A percentile compares a stretch with the other conserved stretches of the same genome.
These are phyloP conservation scores for Penicillium atrosanguineum DNA, from an alignment of 495 filamentous ascomycete species.

Conservation along the genomic window DNA sequence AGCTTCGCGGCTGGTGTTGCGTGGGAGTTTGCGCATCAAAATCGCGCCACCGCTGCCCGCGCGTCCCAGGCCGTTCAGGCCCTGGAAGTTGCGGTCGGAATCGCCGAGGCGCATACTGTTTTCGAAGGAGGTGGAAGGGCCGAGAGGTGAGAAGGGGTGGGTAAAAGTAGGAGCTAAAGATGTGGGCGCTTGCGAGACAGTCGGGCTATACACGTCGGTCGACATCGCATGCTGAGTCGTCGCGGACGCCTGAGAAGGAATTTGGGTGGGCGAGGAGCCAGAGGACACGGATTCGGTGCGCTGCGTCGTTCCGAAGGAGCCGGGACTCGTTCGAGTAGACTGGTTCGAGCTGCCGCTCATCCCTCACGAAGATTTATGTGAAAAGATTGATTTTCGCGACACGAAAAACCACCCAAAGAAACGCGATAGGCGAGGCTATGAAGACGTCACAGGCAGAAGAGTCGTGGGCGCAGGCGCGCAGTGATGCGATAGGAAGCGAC, in stretches of 20 bases:
- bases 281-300: conserved; percentile 48
- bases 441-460: conserved; percentile 17
- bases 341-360: conserved; percentile 51
- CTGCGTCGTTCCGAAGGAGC: conserved; percentile 46
- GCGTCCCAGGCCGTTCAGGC: conserved; percentile 46
- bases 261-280: conserved; percentile 45
- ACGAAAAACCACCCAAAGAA: conserved; percentile 5
- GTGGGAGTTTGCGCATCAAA: conserved; percentile 73
- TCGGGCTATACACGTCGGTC: conserved; percentile 48
- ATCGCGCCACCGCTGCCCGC: conserved; percentile 46
- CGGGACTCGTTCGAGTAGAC: conserved; percentile 49
- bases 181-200: conserved; percentile 39
- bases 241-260: conserved; percentile 41
- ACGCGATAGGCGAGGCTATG: conserved; percentile 7
- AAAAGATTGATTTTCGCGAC: conserved; percentile 26
- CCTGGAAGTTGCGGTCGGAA: conserved; percentile 43
- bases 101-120: conserved; percentile 50
- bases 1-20: conserved; percentile 67
- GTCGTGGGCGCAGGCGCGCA: conserved; percentile 16
- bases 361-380: conserved; percentile 30
- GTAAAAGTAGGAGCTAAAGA: conserved; percentile 40
- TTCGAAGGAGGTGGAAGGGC: conserved; percentile 43
- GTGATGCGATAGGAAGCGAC: conserved; percentile 19
- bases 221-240: conserved; percentile 53
- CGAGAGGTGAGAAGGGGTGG: conserved; percentile 46